These are phyloP conservation scores for Ogataea trehaloabstinens DNA, from an alignment of 805 yeast genomes.

Conservation along the genomic window DNA sequence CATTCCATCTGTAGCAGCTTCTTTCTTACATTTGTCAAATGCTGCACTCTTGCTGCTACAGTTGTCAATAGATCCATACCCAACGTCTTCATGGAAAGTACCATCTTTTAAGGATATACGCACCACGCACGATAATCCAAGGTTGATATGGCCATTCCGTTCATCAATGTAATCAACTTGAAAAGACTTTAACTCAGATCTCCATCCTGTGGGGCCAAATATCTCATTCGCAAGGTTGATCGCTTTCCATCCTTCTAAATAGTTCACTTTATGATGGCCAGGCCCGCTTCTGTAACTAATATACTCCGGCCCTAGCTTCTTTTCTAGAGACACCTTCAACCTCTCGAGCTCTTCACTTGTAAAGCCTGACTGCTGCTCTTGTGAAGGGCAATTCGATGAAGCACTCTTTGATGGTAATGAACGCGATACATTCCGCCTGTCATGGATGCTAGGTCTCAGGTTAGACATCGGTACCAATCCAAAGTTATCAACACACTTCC, in stretches of 20 bases:
- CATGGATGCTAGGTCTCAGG: neutral
- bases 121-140: conserved; percentile 71
- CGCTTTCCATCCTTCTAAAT: conserved; percentile 83
- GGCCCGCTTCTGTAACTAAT: conserved; percentile 75
- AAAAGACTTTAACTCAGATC: conserved; percentile 62
- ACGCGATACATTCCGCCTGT: conserved; percentile 4
- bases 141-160: conserved; percentile 51
- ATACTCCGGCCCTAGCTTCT: conserved; percentile 69
- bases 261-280: conserved; percentile 65
- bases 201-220: conserved; percentile 85
- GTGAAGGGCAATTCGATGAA: neutral
- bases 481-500: too few species aligned
- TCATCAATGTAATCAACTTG: conserved; percentile 73
- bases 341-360: conserved; percentile 26
- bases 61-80: conserved; percentile 72
- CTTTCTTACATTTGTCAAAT: conserved; percentile 76
- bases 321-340: conserved; percentile 31
- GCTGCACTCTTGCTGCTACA: conserved; percentile 71
- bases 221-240: conserved; percentile 76
- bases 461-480: conserved; percentile 1
- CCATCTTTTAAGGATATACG: conserved; percentile 78
- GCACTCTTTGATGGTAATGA: conserved; percentile 10
- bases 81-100: conserved; percentile 74
- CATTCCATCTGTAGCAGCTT: conserved; percentile 80
- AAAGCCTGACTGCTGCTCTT: conserved; percentile 14